A percentile compares a stretch with the other conserved stretches of the same genome.
Conservation (phyloP, 1,284 basidiomycete genomes). For the Ceratobasidium papillatum region DNA sequence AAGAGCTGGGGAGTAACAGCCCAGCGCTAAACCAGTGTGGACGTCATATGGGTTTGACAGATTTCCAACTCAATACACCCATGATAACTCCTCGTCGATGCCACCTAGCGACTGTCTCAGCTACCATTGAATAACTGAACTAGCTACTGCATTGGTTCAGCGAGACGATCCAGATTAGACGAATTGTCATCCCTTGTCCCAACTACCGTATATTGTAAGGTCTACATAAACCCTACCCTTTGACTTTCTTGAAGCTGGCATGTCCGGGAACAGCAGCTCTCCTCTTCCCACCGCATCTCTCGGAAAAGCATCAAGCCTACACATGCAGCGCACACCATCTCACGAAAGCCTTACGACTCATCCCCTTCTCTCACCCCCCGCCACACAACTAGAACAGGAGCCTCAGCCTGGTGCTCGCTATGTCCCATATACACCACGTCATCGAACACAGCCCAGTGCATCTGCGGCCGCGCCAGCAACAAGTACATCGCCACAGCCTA, state of each 20-base stretch:
- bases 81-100: constrained; percentile 7
- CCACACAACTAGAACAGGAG: constrained; percentile 45
- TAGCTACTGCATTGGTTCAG: not conserved
- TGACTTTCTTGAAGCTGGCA: constrained; percentile 30
- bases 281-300: constrained; percentile 64
- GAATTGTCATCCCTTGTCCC: not conserved
- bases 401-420: constrained; percentile 53
- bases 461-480: constrained; percentile 56
- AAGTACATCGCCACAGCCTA: constrained; percentile 56
- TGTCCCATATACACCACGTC: constrained; percentile 65
- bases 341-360: constrained; percentile 68
- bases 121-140: not conserved
- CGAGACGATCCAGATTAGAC: not conserved
- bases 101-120: not conserved
- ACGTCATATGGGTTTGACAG: constrained; percentile 4
- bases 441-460: constrained; percentile 60
- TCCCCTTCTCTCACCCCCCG: constrained; percentile 64
- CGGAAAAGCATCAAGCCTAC: constrained; percentile 58
- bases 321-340: constrained; percentile 59
- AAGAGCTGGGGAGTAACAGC: not conserved
- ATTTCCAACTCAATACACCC: not conserved
- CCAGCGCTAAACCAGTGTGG: constrained; percentile 1
- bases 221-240: too few relatives aligned
- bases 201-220: not conserved
- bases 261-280: constrained; percentile 52